These are phyloP conservation scores for Hyphodiscus sp. DNA, from an alignment of 2,329 filamentous ascomycete species.

Conservation along the genomic window DNA sequence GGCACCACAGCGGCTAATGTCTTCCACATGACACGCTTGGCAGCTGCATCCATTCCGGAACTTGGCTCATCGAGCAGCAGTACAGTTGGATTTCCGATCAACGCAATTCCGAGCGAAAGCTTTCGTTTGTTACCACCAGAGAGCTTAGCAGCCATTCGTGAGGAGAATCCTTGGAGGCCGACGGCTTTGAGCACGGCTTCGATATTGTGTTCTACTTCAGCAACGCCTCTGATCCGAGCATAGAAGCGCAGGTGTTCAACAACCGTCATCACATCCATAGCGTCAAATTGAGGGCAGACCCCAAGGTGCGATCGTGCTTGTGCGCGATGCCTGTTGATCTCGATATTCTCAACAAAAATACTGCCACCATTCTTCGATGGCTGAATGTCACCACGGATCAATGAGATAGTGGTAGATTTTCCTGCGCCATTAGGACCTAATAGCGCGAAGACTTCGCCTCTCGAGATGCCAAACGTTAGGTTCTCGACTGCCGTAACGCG, in stretches of 20 bases:
- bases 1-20: slow-evolving; percentile 68
- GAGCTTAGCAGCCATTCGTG: slow-evolving; percentile 70
- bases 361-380: slow-evolving; percentile 65
- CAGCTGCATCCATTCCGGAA: slow-evolving; percentile 82
- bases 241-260: slow-evolving; percentile 84
- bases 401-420: slow-evolving; percentile 82
- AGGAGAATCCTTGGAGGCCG: slow-evolving; percentile 63
- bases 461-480: slow-evolving; percentile 73
- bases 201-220: slow-evolving; percentile 71
- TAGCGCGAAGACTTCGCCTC: slow-evolving; percentile 79
- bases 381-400: slow-evolving; percentile 82
- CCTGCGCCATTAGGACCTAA: slow-evolving; percentile 88
- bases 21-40: slow-evolving; percentile 90
- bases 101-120: slow-evolving; percentile 76
- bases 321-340: slow-evolving; percentile 65
- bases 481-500: slow-evolving; percentile 78
- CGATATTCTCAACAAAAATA: slow-evolving; percentile 71
- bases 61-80: slow-evolving; percentile 85
- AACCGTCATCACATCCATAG: slow-evolving; percentile 87
- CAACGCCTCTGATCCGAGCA: slow-evolving; percentile 73
- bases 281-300: slow-evolving; percentile 86
- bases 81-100: slow-evolving; percentile 88
- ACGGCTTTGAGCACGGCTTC: slow-evolving; percentile 72
- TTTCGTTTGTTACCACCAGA: slow-evolving; percentile 95
- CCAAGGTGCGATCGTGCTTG: slow-evolving; percentile 71